A percentile compares a stretch with the other conserved stretches of the same genome.
These are phyloP conservation scores for Lotmaria passim DNA, from an alignment of 208 protist species.

Conservation along the genomic window DNA sequence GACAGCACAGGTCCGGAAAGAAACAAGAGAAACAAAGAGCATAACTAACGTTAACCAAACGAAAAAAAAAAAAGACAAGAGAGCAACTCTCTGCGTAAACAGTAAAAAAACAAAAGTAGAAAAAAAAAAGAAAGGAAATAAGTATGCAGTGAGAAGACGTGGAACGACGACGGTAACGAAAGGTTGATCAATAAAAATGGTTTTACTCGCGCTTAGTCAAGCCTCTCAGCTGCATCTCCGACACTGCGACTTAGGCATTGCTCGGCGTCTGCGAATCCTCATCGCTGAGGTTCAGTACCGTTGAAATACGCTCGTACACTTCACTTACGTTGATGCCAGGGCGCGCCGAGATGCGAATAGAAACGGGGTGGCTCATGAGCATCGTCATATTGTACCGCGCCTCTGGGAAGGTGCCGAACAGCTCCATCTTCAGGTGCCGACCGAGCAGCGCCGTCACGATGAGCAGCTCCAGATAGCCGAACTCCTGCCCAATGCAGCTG, in stretches of 20 bases:
- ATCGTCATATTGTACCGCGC: conserved; percentile 57
- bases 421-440: conserved; percentile 44
- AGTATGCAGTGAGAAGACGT: neutral
- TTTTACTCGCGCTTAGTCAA: conserved; percentile 11
- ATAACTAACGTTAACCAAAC: neutral
- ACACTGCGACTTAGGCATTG: conserved; percentile 1
- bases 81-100: neutral
- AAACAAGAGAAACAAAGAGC: neutral
- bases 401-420: conserved; percentile 47
- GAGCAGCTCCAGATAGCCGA: conserved; percentile 51
- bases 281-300: conserved; percentile 23
- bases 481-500: conserved; percentile 64
- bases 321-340: conserved; percentile 22
- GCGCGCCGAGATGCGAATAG: conserved; percentile 31
- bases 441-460: conserved; percentile 43
- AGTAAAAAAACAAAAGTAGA: neutral
- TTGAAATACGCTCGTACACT: conserved; percentile 20
- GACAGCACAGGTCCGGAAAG: too few species aligned
- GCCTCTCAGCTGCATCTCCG: conserved; percentile 7
- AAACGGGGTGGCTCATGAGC: conserved; percentile 44
- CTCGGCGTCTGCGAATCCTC: conserved; percentile 7
- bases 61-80: neutral
- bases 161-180: neutral
- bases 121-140: neutral
- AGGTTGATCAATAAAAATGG: neutral